Base-by-base conservation (phyloP, 129 eudicot species). In the Lactuca saligna region DNA sequence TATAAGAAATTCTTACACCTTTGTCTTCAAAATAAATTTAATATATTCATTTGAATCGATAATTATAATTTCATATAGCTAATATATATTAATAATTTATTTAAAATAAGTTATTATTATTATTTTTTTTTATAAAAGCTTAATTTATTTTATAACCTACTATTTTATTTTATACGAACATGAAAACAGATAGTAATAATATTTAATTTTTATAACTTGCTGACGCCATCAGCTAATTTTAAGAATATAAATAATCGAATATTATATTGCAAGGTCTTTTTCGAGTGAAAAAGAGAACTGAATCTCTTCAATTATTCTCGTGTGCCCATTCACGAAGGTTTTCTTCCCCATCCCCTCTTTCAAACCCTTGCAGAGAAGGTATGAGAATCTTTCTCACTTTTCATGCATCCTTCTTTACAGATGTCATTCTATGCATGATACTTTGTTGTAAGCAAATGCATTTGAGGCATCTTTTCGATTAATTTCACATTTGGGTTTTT, bases 281-380 rank as follows among this genome's bases (percentile, higher is more conserved):
- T 61, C 32, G 58, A 72, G 62, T 61, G 69, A 51, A 62, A 73
- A 63, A 14, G 50, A 54, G 65, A 29, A 73, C 35, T 73, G 78
- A 54, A 73, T 73, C 78, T 73, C 48, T 64, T 73, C 71, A 41
- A 73, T 73, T 73, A 64, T 73, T 73, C 71, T 63, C 70, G 59
- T 70, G 37, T 69, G 65, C 65, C 64, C 74, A 56, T 69, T 57
- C 75, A 71, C 75, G 54, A 62, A 72, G 69, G 62, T 35, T 72
- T 72, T 50, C 76, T 34, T 61, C 76, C 35, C 42, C 75, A 60
- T 61, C 76, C 68, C 76, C 61, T 61, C 78, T 55, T 32, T 73
- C 71, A 64, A 73, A 64, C 78, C 78, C 78, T 73, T 63, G 70
- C 78, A 73, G 48, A 60, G n/a, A 74, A 73, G 78, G 78, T 74